Base-by-base conservation (phyloP, 2,329 filamentous ascomycete genomes). In the Aspergillus hortae region DNA sequence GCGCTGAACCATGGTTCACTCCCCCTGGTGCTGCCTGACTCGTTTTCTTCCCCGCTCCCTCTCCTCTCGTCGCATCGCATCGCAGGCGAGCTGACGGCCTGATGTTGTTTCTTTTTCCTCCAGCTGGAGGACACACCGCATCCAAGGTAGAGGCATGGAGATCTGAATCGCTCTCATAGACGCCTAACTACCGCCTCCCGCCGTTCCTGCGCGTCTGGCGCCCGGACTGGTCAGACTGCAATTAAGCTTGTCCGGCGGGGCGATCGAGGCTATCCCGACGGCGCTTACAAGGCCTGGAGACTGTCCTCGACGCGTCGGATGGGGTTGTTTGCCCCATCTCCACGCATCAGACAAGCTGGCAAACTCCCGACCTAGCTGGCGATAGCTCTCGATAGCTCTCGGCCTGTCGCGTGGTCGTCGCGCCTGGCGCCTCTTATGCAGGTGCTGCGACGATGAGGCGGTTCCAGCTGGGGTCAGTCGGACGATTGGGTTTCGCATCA, bases 201-300 rank as follows among this genome's bases (percentile, higher is more conserved):
- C 33, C 36, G 21, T 23, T 4, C 40, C 35, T 49, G 19, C 42
- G 42, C 44, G 49, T 55, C 21, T 45, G 21, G 27, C 33, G 33
- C 42, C 30, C 47, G 52, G 44, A 51, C 32, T 52, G 53, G 48
- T 21, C 53, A 56, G 40, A 48, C 43, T 27, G 48, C 49, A 51
- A 54, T 52, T 56, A 59, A 59, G 57, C 57, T 59, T 54, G 55
- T 54, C 53, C 53, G 51, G 59, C 59, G 57, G 59, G 35, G 59
- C 52, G 56, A 58, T 60, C 57, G 56, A 59, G 23, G 56, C 54
- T 52, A 58, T 59, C 51, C 6, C 17, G 55, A 53, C 40, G 51
- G 52, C 44, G 46, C 46, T 41, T 54, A 30, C 27, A 11, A 10
- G 7, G 27, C 7, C 27, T 10, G 27, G 7, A 11, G 23, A 10